phyloP scores from a whole-genome alignment of 148 eudicot genomes.

The Selenicereus undatus region DNA sequence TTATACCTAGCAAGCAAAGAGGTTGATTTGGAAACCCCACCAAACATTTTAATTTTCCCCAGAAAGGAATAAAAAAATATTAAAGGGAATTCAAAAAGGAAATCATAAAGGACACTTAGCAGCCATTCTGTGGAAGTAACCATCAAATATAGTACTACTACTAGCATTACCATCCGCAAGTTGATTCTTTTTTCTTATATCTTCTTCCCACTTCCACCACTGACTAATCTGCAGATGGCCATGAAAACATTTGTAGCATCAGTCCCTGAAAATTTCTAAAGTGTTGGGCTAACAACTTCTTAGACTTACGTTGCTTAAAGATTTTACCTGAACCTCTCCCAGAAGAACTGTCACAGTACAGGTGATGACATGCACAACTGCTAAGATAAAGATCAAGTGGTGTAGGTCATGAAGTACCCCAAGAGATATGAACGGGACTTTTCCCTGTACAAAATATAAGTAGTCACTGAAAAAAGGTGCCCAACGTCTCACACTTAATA shows the following conservation, averaged over 20 bases:
- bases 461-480: background rate
- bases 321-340: constrained; percentile 26
- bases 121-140: background rate
- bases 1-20: background rate
- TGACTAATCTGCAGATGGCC: constrained; percentile 24
- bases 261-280: background rate
- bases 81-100: background rate
- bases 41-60: background rate
- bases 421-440: constrained; percentile 22
- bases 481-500: background rate
- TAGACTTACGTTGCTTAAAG: background rate
- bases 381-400: constrained; percentile 31
- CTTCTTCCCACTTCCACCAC: constrained; percentile 36
- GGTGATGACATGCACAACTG: constrained; percentile 27
- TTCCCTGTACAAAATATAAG: constrained; percentile 19
- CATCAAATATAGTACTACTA: background rate
- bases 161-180: constrained; percentile 8
- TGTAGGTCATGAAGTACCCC: constrained; percentile 32
- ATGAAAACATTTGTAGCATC: background rate
- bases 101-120: background rate
- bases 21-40: background rate
- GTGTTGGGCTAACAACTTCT: background rate
- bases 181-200: background rate
- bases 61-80: background rate
- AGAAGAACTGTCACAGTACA: constrained; percentile 32